Evolutionary conservation across 352 stramenopile genomes (phyloP).

Genomic region (Globisporangium abappressorium): DNA sequence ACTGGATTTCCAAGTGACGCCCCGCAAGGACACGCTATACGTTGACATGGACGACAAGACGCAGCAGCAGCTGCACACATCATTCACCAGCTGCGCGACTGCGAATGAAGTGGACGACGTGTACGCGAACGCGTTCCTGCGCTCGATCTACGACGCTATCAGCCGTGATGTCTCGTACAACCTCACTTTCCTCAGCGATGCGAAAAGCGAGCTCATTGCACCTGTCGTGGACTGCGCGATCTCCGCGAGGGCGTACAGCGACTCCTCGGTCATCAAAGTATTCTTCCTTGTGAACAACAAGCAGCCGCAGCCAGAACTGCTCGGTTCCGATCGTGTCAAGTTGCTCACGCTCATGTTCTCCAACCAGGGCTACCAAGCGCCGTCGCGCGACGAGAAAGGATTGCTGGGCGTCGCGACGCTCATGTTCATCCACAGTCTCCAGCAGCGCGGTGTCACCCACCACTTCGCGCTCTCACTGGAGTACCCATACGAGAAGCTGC

Average conservation of each 20-base stretch:
- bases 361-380: constrained; percentile 13
- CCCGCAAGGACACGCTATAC: constrained; percentile 7
- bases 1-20: constrained; percentile 15
- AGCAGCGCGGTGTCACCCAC: constrained; percentile 8
- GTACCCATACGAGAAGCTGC: constrained; percentile 26
- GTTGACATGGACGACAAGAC: neutral
- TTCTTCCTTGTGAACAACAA: constrained; percentile 13
- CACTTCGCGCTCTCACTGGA: constrained; percentile 20
- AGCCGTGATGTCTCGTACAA: constrained; percentile 15
- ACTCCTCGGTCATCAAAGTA: neutral
- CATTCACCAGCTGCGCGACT: constrained; percentile 2
- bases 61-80: neutral
- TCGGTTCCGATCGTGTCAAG: neutral
- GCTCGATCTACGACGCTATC: constrained; percentile 13
- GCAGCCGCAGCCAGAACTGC: neutral
- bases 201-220: constrained; percentile 31
- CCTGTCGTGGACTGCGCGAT: constrained; percentile 23
- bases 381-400: constrained; percentile 10
- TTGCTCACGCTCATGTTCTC: constrained; percentile 11
- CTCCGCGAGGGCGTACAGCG: neutral
- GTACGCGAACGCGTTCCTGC: constrained; percentile 17
- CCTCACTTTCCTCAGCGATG: constrained; percentile 17
- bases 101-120: neutral
- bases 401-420: constrained; percentile 7
- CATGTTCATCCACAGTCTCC: constrained; percentile 12